Percentiles rank a stretch among this genome's conserved stretches.
These are phyloP conservation scores for Neurospora tetraspora DNA, from an alignment of 495 filamentous ascomycete species.

Conservation along the genomic window DNA sequence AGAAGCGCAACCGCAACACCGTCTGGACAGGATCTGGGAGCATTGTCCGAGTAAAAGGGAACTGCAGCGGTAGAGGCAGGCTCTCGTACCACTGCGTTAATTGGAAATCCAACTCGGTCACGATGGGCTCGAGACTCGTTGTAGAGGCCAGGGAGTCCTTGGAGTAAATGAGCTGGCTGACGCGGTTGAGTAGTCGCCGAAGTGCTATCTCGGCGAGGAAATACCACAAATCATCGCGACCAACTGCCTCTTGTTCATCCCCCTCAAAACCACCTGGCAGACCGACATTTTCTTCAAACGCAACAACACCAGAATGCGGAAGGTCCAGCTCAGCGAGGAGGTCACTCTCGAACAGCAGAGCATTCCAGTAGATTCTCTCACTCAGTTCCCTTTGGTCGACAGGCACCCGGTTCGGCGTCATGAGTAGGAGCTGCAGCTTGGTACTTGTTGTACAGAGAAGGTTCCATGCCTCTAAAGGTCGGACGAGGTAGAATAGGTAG, in stretches of 20 bases:
- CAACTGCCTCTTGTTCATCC: constrained; percentile 51
- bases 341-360: constrained; percentile 72
- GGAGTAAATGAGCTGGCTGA: constrained; percentile 72
- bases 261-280: constrained; percentile 68
- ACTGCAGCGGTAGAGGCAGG: constrained; percentile 61
- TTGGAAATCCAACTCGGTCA: constrained; percentile 71
- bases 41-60: constrained; percentile 55
- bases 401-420: constrained; percentile 58
- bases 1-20: constrained; percentile 67
- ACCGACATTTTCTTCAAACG: constrained; percentile 71
- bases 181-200: constrained; percentile 63
- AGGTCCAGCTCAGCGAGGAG: constrained; percentile 71
- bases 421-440: constrained; percentile 68
- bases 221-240: constrained; percentile 74
- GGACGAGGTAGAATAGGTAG: constrained; percentile 73
- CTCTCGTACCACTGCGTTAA: constrained; percentile 77
- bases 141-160: constrained; percentile 61
- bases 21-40: constrained; percentile 68
- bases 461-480: constrained; percentile 75
- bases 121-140: constrained; percentile 60
- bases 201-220: constrained; percentile 75
- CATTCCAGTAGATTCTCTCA: constrained; percentile 76
- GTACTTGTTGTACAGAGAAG: constrained; percentile 67
- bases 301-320: constrained; percentile 70
- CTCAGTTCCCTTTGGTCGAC: constrained; percentile 57